Percentiles rank a stretch among this genome's conserved stretches.
phyloP scores from a whole-genome alignment of 768 basidiomycete genomes.

The Rhodotorula taiwanensis region DNA sequence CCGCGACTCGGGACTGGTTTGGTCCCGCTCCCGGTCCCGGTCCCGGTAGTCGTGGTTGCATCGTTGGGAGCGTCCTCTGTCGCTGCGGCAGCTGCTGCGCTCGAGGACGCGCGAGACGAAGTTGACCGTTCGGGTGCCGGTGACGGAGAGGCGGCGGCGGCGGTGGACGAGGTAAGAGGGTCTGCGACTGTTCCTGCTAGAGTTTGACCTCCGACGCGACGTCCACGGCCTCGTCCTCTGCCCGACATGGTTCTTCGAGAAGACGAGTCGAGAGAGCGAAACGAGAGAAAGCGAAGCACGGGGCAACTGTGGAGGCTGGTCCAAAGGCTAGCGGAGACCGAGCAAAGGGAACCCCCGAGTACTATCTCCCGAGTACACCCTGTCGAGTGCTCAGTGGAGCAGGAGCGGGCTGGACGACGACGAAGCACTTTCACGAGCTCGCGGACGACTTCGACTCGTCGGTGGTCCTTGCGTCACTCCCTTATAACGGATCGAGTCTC shows the following conservation, averaged over 20 bases:
- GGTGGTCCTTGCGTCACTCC: no score
- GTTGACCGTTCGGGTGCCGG: constrained; percentile 11
- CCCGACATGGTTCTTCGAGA: constrained; percentile 8
- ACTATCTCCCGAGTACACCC: no score
- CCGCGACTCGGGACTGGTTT: not conserved
- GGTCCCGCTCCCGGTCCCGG: no score
- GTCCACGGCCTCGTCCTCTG: constrained; percentile 23
- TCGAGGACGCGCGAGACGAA: not conserved
- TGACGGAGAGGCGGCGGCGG: constrained; percentile 3
- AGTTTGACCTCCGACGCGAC: constrained; percentile 5
- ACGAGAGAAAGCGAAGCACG: not conserved
- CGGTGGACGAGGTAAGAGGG: not conserved
- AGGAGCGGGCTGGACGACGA: no score
- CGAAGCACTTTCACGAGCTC: no score
- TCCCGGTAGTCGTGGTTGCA: not conserved
- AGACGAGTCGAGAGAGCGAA: not conserved
- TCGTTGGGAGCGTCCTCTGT: not conserved
- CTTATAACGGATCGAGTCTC: no score
- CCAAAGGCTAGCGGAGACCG: no score
- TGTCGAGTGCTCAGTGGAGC: no score
- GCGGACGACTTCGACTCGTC: no score
- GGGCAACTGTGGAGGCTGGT: no score
- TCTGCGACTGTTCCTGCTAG: not conserved
- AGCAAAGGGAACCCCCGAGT: no score
- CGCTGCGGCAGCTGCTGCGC: not conserved